phyloP scores from a whole-genome alignment of 2,329 filamentous ascomycete genomes.

The Paecilomyces sp. region DNA sequence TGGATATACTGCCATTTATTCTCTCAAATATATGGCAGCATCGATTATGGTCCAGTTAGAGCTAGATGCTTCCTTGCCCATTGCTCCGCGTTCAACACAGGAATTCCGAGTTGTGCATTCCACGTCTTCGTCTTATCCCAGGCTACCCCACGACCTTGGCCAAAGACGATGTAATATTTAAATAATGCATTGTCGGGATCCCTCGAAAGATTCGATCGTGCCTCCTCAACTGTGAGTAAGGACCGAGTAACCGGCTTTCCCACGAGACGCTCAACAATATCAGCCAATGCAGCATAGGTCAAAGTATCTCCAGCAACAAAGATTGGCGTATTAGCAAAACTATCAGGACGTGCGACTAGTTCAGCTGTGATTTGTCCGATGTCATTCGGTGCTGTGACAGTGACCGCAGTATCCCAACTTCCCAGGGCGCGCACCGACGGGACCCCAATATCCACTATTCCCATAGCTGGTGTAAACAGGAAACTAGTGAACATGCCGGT shows the following conservation, averaged over 20 bases:
- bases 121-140: slow-evolving; percentile 51
- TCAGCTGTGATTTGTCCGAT: slow-evolving; percentile 57
- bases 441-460: slow-evolving; percentile 48
- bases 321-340: slow-evolving; percentile 40
- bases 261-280: slow-evolving; percentile 43
- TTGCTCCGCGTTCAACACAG: slow-evolving; percentile 12
- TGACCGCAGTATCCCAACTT: slow-evolving; percentile 55
- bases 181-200: slow-evolving; percentile 45
- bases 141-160: slow-evolving; percentile 49
- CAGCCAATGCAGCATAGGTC: slow-evolving; percentile 48
- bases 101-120: slow-evolving; percentile 45
- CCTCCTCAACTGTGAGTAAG: slow-evolving; percentile 41
- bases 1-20: too few relatives aligned
- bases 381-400: slow-evolving; percentile 55
- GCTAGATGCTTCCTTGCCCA: slow-evolving; percentile 1
- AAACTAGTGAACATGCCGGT: slow-evolving; percentile 67
- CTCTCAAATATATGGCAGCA: neutral
- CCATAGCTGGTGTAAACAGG: slow-evolving; percentile 57
- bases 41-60: neutral
- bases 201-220: slow-evolving; percentile 40
- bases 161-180: slow-evolving; percentile 58
- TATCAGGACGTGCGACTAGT: slow-evolving; percentile 33
- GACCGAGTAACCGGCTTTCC: slow-evolving; percentile 40
- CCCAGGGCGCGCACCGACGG: slow-evolving; percentile 48
- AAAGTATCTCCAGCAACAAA: slow-evolving; percentile 58